These are phyloP conservation scores for Hanseniaspora meyeri DNA, from an alignment of 805 yeast species.

Conservation along the genomic window DNA sequence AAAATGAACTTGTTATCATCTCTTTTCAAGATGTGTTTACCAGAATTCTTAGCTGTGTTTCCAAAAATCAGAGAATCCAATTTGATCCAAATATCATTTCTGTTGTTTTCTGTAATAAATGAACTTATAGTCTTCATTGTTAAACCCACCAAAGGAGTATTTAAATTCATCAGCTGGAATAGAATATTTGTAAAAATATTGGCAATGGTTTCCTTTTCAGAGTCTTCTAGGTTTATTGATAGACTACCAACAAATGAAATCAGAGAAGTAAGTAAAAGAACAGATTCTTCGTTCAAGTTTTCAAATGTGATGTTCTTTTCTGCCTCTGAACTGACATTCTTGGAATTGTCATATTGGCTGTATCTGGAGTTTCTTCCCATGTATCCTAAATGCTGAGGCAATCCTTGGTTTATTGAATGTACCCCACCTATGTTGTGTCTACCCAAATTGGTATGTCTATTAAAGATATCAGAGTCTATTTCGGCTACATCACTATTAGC, in stretches of 20 bases:
- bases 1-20: conserved; percentile 16
- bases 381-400: conserved; percentile 17
- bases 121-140: conserved; percentile 45
- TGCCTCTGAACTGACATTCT: conserved; percentile 18
- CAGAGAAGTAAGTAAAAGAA: conserved; percentile 61
- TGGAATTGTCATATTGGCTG: conserved; percentile 19
- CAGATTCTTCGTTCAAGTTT: conserved; percentile 68
- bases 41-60: conserved; percentile 4
- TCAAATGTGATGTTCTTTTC: conserved; percentile 30
- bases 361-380: background rate
- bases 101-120: conserved; percentile 36
- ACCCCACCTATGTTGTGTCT: background rate
- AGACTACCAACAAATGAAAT: conserved; percentile 51
- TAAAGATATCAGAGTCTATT: conserved; percentile 1
- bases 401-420: conserved; percentile 14
- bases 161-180: conserved; percentile 35
- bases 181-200: conserved; percentile 27
- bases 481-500: conserved; percentile 14
- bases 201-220: conserved; percentile 19
- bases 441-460: conserved; percentile 10
- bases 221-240: conserved; percentile 27
- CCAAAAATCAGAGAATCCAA: conserved; percentile 58
- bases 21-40: conserved; percentile 19
- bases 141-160: conserved; percentile 42
- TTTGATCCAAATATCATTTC: conserved; percentile 47